Conservation (phyloP, 2,329 filamentous ascomycete genomes). For the Xylaria sp. region DNA sequence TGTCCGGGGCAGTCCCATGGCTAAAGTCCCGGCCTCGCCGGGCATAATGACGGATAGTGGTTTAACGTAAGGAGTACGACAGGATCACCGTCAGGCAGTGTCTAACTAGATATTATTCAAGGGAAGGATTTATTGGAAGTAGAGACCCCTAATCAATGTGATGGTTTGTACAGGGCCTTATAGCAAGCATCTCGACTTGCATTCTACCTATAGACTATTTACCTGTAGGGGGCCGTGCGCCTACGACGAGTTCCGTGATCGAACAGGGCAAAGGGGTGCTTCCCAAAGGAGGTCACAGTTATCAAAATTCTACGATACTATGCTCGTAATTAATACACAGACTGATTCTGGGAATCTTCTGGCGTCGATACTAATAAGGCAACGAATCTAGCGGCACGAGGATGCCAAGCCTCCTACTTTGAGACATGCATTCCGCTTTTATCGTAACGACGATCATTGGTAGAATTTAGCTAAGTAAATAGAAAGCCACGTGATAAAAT, state of each 20-base stretch:
- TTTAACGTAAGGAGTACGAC: not conserved
- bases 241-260: not conserved
- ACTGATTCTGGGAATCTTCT: not conserved
- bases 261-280: not conserved
- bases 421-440: slow-evolving; percentile 55
- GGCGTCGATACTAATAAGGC: slow-evolving; percentile 49
- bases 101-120: not conserved
- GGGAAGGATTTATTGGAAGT: not conserved
- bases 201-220: not conserved
- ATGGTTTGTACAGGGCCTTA: not conserved
- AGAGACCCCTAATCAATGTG: not conserved
- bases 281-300: not conserved
- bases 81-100: not conserved
- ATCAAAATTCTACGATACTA: too few relatives aligned
- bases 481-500: not conserved
- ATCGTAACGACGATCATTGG: not conserved
- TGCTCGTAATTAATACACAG: not conserved
- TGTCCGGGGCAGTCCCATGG: slow-evolving; percentile 14
- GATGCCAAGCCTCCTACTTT: slow-evolving; percentile 62
- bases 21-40: slow-evolving; percentile 28
- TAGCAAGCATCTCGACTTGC: not conserved
- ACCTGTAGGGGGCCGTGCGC: not conserved
- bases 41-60: slow-evolving; percentile 30
- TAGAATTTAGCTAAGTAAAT: not conserved
- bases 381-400: slow-evolving; percentile 60